These are phyloP conservation scores for Scedosporium minutisporum DNA, from an alignment of 2,329 filamentous ascomycete species.

Conservation along the genomic window DNA sequence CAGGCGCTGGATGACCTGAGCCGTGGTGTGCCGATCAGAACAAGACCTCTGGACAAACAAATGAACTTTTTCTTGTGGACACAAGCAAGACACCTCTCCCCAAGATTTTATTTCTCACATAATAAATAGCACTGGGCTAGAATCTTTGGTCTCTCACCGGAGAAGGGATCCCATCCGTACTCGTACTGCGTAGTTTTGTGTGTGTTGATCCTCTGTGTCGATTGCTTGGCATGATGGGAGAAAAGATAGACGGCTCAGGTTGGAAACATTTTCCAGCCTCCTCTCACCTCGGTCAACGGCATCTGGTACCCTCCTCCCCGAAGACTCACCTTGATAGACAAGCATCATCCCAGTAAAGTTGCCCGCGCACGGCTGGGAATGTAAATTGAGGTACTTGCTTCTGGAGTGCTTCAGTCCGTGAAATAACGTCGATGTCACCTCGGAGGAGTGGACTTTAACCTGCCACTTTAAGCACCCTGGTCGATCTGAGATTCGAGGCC, in stretches of 20 bases:
- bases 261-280: background rate
- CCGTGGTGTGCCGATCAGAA: background rate
- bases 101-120: too few species aligned
- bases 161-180: too few species aligned
- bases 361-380: background rate
- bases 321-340: background rate
- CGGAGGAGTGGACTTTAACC: background rate
- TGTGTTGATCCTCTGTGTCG: too few species aligned
- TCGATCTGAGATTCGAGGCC: background rate
- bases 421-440: background rate
- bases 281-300: constrained; percentile 1
- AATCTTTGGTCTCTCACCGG: too few species aligned
- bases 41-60: too few species aligned
- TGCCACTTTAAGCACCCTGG: background rate
- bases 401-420: background rate
- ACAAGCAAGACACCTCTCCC: too few species aligned
- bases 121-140: too few species aligned
- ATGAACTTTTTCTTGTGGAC: too few species aligned
- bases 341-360: background rate
- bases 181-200: too few species aligned
- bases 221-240: too few species aligned
- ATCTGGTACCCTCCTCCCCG: background rate
- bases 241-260: background rate
- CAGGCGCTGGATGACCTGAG: background rate
- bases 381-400: background rate